Percentiles rank a stretch among this genome's conserved stretches.
phyloP scores from a whole-genome alignment of 2,329 filamentous ascomycete species.

The Eutypella sp. region DNA sequence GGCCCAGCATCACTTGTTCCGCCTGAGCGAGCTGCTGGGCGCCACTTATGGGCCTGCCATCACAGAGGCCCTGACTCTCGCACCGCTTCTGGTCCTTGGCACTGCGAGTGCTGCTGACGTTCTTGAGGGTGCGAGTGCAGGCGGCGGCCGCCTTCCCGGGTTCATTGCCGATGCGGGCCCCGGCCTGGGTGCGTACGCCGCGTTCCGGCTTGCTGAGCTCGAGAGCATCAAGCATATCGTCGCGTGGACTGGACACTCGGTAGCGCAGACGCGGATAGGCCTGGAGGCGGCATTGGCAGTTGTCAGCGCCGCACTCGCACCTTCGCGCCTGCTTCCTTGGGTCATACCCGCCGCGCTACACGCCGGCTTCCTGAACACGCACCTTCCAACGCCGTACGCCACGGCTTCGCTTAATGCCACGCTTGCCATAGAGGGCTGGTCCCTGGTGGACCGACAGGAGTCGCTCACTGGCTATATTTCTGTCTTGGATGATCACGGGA shows the following conservation, averaged over 20 bases:
- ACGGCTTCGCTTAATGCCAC: constrained; percentile 61
- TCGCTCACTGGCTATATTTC: constrained; percentile 90
- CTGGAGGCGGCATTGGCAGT: constrained; percentile 64
- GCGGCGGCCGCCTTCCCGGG: constrained; percentile 39
- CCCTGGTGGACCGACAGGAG: constrained; percentile 74
- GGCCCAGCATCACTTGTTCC: constrained; percentile 67
- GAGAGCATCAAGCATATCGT: constrained; percentile 36
- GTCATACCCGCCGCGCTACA: constrained; percentile 70
- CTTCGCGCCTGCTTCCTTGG: constrained; percentile 62
- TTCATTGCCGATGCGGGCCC: constrained; percentile 59
- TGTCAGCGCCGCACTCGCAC: constrained; percentile 60
- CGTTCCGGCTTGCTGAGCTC: constrained; percentile 52
- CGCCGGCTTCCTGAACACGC: constrained; percentile 67
- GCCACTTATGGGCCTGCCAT: constrained; percentile 68
- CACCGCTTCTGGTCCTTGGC: constrained; percentile 62
- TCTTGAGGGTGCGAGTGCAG: constrained; percentile 57
- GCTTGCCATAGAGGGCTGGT: constrained; percentile 62
- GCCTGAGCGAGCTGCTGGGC: constrained; percentile 60
- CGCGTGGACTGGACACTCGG: constrained; percentile 52
- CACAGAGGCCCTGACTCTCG: constrained; percentile 69
- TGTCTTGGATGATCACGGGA: constrained; percentile 69
- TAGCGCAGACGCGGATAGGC: constrained; percentile 65
- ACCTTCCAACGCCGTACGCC: constrained; percentile 59
- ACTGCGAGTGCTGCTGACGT: constrained; percentile 59
- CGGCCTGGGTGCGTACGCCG: constrained; percentile 60